Percentiles rank a stretch among this genome's conserved stretches.
These are phyloP conservation scores for Nicotiana tabacum DNA, from an alignment of 257 asterid genomes.

Conservation along the genomic window DNA sequence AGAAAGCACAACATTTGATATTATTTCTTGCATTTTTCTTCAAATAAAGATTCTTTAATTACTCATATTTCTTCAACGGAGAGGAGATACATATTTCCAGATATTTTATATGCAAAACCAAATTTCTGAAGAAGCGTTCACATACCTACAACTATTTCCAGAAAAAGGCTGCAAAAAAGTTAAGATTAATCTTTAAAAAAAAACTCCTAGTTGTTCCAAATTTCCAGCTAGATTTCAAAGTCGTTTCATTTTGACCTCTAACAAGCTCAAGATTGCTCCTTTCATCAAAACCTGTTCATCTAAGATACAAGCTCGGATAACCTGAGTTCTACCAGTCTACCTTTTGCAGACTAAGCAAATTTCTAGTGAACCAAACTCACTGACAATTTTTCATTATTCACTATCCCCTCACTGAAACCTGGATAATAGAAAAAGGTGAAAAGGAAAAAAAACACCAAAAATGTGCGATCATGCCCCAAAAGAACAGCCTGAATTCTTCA, in stretches of 20 bases:
- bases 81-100: not conserved
- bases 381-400: not conserved
- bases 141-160: not conserved
- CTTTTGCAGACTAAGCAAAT: not conserved
- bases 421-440: not conserved
- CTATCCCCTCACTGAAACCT: not conserved
- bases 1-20: not conserved
- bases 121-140: not conserved
- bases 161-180: not conserved
- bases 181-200: not conserved
- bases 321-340: not conserved
- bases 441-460: not conserved
- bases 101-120: not conserved
- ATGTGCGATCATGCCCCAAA: not conserved
- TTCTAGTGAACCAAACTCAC: not conserved
- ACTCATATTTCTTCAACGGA: not conserved
- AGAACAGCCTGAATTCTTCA: not conserved
- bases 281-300: not conserved
- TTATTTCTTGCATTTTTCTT: not conserved
- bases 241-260: not conserved
- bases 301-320: too few species aligned
- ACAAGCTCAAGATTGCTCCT: not conserved
- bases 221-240: not conserved
- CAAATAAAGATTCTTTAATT: not conserved
- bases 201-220: not conserved